These are phyloP conservation scores for Mortierella sp. DNA, from an alignment of 371 early-diverging fungal genomes.

Conservation along the genomic window DNA sequence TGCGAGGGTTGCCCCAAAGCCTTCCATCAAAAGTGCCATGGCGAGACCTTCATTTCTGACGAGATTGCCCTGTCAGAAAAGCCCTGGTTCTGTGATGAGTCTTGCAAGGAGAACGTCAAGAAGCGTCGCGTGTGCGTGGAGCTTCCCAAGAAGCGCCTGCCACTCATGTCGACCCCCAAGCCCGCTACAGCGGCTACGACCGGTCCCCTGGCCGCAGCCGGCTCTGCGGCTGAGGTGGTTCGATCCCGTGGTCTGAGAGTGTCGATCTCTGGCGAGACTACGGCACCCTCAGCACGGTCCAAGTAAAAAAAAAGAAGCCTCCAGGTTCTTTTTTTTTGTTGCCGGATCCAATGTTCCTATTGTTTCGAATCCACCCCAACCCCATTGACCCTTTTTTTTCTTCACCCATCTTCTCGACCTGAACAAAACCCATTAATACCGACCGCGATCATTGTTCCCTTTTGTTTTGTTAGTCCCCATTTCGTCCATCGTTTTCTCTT, in stretches of 20 bases:
- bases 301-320: slow-evolving; percentile 29
- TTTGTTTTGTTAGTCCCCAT: slow-evolving; percentile 5
- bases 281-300: slow-evolving; percentile 12
- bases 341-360: background rate
- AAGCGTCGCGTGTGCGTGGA: slow-evolving; percentile 71
- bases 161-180: slow-evolving; percentile 74
- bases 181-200: slow-evolving; percentile 14
- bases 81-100: slow-evolving; percentile 79
- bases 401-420: background rate
- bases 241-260: slow-evolving; percentile 39
- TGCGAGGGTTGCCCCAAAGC: slow-evolving; percentile 92
- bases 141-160: slow-evolving; percentile 74
- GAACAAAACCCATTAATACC: slow-evolving; percentile 48
- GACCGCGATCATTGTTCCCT: slow-evolving; percentile 7
- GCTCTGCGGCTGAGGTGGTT: slow-evolving; percentile 35
- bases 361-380: background rate
- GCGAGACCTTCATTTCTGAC: slow-evolving; percentile 60
- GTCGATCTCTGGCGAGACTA: slow-evolving; percentile 40
- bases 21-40: slow-evolving; percentile 79
- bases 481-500: slow-evolving; percentile 10
- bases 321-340: slow-evolving; percentile 1
- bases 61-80: slow-evolving; percentile 56
- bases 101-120: slow-evolving; percentile 73
- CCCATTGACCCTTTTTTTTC: background rate
- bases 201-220: slow-evolving; percentile 38